These are phyloP conservation scores for Aphanomyces cochlioides DNA, from an alignment of 352 stramenopile species.

Conservation along the genomic window DNA sequence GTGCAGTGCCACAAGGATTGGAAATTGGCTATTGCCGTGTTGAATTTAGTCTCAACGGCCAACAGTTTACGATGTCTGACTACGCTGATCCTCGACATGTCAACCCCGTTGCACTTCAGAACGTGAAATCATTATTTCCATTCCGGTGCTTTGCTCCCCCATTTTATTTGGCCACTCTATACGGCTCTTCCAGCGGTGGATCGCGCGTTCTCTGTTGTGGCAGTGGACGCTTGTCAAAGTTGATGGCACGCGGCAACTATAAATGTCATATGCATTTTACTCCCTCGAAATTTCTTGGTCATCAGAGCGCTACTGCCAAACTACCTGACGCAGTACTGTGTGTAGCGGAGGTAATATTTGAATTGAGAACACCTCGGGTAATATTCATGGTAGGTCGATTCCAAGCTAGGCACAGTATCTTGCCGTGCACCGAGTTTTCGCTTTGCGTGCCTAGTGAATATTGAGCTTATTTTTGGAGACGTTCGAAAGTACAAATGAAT, in stretches of 20 bases:
- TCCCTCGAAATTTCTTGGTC: background rate
- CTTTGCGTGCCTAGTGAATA: constrained; percentile 7
- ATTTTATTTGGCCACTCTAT: constrained; percentile 19
- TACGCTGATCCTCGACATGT: constrained; percentile 26
- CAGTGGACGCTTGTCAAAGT: background rate
- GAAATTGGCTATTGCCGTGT: constrained; percentile 12
- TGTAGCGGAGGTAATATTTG: background rate
- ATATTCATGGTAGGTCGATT: background rate
- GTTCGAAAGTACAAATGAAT: constrained; percentile 4
- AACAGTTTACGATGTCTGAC: constrained; percentile 20
- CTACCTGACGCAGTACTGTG: constrained; percentile 12
- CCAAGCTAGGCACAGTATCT: background rate
- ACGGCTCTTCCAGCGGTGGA: constrained; percentile 18
- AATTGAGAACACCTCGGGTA: background rate
- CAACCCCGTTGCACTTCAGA: constrained; percentile 7
- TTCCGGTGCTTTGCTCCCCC: constrained; percentile 26
- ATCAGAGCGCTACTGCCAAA: background rate
- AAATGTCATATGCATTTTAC: constrained; percentile 29
- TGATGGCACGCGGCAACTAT: background rate
- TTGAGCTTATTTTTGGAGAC: constrained; percentile 21
- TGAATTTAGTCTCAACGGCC: constrained; percentile 28
- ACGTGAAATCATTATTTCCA: constrained; percentile 14
- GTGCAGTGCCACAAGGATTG: background rate
- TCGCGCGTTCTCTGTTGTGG: constrained; percentile 22
- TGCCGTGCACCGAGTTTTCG: constrained; percentile 23